Percentiles rank a stretch among this genome's conserved stretches.
Evolutionary conservation across 139 green algal genomes (phyloP).

Genomic region (Chlorella sorokiniana): DNA sequence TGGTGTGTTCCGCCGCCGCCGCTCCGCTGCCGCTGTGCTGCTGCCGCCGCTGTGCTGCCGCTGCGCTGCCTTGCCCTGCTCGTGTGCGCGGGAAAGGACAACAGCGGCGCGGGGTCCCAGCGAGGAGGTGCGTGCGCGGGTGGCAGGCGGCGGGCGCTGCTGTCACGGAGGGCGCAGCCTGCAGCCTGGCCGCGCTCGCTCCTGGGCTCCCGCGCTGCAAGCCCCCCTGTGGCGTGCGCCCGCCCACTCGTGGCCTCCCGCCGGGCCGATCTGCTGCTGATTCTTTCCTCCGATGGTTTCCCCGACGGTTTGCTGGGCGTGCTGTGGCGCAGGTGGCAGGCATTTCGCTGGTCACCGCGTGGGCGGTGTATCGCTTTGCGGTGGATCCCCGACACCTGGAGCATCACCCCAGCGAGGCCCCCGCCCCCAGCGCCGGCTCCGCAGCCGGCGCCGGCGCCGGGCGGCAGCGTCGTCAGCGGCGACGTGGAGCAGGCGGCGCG

Average conservation of each 20-base stretch:
- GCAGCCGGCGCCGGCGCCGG: background rate
- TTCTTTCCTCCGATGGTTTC: too few species aligned
- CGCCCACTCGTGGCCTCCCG: too few species aligned
- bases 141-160: too few species aligned
- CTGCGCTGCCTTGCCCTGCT: background rate
- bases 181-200: too few species aligned
- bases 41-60: background rate
- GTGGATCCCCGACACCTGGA: constrained; percentile 40
- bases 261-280: too few species aligned
- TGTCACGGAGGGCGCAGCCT: too few species aligned
- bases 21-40: background rate
- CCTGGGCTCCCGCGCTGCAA: too few species aligned
- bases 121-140: too few species aligned
- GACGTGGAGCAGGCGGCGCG: background rate
- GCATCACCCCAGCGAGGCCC: constrained; percentile 5
- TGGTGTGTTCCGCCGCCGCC: constrained; percentile 16
- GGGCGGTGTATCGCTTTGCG: constrained; percentile 38
- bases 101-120: too few species aligned
- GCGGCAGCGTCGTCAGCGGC: background rate
- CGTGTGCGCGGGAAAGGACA: too few species aligned
- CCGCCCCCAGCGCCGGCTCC: background rate
- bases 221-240: too few species aligned
- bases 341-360: constrained; percentile 30
- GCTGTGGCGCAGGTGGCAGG: constrained; percentile 30
- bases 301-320: background rate